These are phyloP conservation scores for Arabidopsis hybrid DNA, from an alignment of 441 rosid species.

Conservation along the genomic window DNA sequence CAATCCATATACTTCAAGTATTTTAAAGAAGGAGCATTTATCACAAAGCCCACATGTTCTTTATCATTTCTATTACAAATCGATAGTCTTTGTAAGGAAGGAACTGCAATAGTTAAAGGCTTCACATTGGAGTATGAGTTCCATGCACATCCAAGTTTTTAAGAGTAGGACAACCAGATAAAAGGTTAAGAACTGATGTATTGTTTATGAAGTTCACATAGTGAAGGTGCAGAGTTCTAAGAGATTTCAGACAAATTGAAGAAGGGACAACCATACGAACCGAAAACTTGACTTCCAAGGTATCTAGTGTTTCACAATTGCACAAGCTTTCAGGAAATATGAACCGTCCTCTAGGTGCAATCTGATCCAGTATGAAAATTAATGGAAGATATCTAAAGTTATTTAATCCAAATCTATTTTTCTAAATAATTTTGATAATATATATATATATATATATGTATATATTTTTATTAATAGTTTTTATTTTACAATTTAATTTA, in stretches of 20 bases:
- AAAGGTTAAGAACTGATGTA: not conserved
- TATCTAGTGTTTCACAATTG: not conserved
- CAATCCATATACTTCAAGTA: not conserved
- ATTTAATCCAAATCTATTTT: no score
- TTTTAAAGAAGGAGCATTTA: slow-evolving; percentile 3
- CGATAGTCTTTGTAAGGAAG: not conserved
- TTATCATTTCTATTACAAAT: not conserved
- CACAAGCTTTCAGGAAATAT: not conserved
- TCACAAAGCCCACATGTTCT: not conserved
- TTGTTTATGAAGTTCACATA: not conserved
- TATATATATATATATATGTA: no score
- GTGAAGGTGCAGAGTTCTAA: not conserved
- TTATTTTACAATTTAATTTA: no score
- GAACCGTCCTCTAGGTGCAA: not conserved
- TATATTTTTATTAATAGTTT: no score
- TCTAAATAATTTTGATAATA: no score
- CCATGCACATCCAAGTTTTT: not conserved
- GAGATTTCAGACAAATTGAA: not conserved
- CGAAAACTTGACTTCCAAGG: not conserved
- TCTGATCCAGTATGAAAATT: no score
- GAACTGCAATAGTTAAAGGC: not conserved
- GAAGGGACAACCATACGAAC: not conserved
- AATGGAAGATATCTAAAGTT: no score
- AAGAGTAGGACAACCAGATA: not conserved
- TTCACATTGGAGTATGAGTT: not conserved